Base-by-base conservation (phyloP, 192 early-diverging fungal genomes). In the Mycoemilia scoparia region DNA sequence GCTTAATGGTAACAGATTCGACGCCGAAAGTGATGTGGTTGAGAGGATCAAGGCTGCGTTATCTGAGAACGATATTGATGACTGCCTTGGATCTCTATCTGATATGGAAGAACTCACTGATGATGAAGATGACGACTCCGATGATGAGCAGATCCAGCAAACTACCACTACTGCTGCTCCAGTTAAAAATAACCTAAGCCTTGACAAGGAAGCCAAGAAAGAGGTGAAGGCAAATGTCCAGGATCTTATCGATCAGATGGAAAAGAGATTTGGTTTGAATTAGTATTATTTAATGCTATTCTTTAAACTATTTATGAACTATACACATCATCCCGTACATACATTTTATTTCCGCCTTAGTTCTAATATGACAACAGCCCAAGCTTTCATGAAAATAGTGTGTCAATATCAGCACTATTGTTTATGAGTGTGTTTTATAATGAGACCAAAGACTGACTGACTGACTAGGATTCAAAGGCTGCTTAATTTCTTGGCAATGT, bases 1-100 rank as follows among this genome's bases (percentile, higher is more conserved):
- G 41, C 61, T 97, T 30, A 93, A 93, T 45, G 92, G 92, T 4
- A 97, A 97, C 65, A 66, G 63, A 26, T 84, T 93, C 48, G 73
- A 82, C 26, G 69, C 82, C 9, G 84, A 93, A 21, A 70, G 79
- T 38, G 69, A 67, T 10, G 73, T 71, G 5, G 84, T 89, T 9
- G 69, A 80, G 36, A 45, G 62, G 18, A 73, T 93, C 38, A 68
- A 68, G 33, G 68, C 69, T 12, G 75, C 76, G 4, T 52, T 97
- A 5, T 35, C 66, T 17, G 60, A 57, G 40, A 68, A 77, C 35
- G 84, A 74, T 7, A 35, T 76, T 36, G 70, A 66, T 31, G 86
- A 89, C 39, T 80, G 77, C 16, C 55, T 97, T 29, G 87, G 83
- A 25, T 90, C 90, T 37, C 59, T 97, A 24, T 88, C 93, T 36